A percentile compares a stretch with the other conserved stretches of the same genome.
Evolutionary conservation across 192 early-diverging fungal genomes (phyloP).

Genomic region (Umbelopsis ramanniana): DNA sequence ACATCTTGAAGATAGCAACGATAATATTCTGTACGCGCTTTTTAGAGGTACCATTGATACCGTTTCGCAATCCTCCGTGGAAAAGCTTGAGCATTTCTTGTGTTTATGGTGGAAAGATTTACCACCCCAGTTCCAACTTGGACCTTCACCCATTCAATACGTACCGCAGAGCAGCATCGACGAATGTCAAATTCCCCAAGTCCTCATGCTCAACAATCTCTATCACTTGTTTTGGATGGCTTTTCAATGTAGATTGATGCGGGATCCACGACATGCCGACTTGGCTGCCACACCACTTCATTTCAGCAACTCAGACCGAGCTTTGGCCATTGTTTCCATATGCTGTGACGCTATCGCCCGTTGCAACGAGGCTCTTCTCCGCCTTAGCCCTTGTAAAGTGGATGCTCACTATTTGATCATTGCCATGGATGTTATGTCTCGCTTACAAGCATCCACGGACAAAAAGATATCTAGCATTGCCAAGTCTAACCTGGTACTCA

Average conservation of each 20-base stretch:
- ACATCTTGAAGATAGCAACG: constrained; percentile 15
- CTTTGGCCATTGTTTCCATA: constrained; percentile 30
- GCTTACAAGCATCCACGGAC: constrained; percentile 25
- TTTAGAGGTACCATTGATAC: constrained; percentile 24
- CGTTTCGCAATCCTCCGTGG: constrained; percentile 14
- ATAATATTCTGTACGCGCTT: constrained; percentile 20
- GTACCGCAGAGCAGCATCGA: constrained; percentile 20
- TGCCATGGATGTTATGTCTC: constrained; percentile 21
- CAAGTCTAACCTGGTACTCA: neutral
- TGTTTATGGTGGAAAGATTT: constrained; percentile 29
- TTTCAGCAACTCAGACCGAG: constrained; percentile 23
- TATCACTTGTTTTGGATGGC: constrained; percentile 33
- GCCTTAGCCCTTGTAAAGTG: constrained; percentile 27
- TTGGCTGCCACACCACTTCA: constrained; percentile 23
- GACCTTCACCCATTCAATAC: constrained; percentile 21
- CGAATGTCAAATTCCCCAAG: neutral
- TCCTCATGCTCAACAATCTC: constrained; percentile 20
- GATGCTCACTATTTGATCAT: constrained; percentile 30
- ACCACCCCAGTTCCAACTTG: constrained; percentile 14
- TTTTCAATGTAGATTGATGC: constrained; percentile 28
- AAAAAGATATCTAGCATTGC: neutral
- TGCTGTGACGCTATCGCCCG: constrained; percentile 29
- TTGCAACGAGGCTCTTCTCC: constrained; percentile 7
- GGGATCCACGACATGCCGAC: constrained; percentile 13
- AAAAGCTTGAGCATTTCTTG: constrained; percentile 23